Evolutionary conservation across 306 rosid species (phyloP).

Genomic region (Prunus persica): DNA sequence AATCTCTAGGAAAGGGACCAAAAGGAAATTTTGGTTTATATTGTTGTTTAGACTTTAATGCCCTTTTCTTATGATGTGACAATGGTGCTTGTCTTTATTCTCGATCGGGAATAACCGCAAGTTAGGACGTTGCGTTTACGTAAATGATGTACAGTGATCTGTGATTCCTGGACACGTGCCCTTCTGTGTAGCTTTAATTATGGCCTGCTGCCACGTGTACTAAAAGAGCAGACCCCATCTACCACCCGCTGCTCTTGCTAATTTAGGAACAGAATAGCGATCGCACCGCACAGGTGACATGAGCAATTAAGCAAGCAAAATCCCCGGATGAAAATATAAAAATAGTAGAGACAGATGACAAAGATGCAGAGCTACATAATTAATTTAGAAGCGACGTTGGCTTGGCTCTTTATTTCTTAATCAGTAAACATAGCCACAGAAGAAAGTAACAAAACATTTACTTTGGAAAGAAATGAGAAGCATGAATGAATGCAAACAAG

Average conservation of each 20-base stretch:
- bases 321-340: neutral
- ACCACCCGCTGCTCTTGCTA: neutral
- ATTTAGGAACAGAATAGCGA: neutral
- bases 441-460: neutral
- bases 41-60: no score
- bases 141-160: neutral
- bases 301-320: neutral
- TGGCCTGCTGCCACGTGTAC: neutral
- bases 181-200: neutral
- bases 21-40: no score
- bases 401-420: slow-evolving; percentile 19
- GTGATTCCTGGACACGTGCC: neutral
- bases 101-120: neutral
- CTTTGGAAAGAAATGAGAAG: neutral
- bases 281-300: neutral
- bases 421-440: neutral
- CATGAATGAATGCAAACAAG: neutral
- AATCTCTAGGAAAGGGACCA: no score
- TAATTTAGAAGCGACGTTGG: neutral
- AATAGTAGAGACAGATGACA: neutral
- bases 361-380: neutral
- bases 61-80: neutral
- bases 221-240: neutral
- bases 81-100: neutral
- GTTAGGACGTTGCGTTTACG: neutral